Evolutionary conservation across 73 alveolate genomes (phyloP).

Genomic region (Effrenium voratum): DNA sequence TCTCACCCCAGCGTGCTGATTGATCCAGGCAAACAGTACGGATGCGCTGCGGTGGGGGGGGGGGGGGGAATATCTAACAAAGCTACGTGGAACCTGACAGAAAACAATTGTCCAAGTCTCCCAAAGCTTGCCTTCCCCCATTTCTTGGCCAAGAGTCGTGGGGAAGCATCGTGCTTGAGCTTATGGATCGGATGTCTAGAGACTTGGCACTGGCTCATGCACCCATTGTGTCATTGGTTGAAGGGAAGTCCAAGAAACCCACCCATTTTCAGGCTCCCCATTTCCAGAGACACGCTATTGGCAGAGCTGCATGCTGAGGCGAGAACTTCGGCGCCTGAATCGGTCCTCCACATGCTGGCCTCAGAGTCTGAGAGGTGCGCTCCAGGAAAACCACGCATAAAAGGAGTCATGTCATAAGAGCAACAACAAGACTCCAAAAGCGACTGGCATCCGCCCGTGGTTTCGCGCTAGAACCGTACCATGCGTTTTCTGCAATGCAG

Average conservation of each 20-base stretch:
- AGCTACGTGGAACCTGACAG: too few species aligned
- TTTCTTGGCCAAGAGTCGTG: background rate
- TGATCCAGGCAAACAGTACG: background rate
- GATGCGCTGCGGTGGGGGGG: too few species aligned
- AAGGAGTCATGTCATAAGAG: background rate
- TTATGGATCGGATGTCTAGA: background rate
- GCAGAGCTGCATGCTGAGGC: background rate
- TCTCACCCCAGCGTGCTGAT: background rate
- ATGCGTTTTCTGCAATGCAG: background rate
- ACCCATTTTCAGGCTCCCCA: too few species aligned
- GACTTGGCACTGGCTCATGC: background rate
- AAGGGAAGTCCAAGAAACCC: too few species aligned
- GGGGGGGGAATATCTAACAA: too few species aligned
- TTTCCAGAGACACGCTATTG: background rate
- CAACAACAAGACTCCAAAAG: background rate
- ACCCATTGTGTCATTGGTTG: too few species aligned
- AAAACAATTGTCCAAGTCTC: background rate
- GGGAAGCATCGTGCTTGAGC: background rate
- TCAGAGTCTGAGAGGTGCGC: background rate
- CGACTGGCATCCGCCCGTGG: background rate
- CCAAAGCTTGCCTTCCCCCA: background rate
- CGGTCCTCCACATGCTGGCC: slow-evolving; percentile 62
- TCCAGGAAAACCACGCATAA: background rate
- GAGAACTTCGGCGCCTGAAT: slow-evolving; percentile 43
- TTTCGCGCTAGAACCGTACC: background rate